These are phyloP conservation scores for Phoma herbarum DNA, from an alignment of 2,329 filamentous ascomycete species.

Conservation along the genomic window DNA sequence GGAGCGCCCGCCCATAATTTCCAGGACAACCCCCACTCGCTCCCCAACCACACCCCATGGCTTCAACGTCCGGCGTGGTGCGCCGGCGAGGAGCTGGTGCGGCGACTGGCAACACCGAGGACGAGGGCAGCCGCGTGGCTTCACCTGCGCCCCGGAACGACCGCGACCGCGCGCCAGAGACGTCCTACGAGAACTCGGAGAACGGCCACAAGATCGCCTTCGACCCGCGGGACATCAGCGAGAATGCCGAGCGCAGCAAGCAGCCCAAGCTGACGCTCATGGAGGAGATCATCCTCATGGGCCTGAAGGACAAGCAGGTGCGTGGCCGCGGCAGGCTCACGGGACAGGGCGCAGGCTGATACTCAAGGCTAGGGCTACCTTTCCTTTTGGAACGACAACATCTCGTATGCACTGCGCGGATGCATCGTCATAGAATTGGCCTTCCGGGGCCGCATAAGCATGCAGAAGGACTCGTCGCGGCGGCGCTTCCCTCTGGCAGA, in stretches of 20 bases:
- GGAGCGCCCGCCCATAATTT: conserved; percentile 45
- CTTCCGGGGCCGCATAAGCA: conserved; percentile 94
- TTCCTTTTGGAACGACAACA: conserved; percentile 99
- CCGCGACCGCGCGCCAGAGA: conserved; percentile 70
- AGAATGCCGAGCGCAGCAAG: conserved; percentile 94
- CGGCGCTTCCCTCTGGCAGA: conserved; percentile 93
- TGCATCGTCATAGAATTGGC: conserved; percentile 98
- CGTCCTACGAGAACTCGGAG: conserved; percentile 87
- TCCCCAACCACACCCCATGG: conserved; percentile 59
- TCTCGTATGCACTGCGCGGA: conserved; percentile 94
- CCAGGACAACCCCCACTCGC: conserved; percentile 40
- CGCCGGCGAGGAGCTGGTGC: conserved; percentile 71
- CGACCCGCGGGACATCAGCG: conserved; percentile 95
- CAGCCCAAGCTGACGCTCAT: conserved; percentile 98
- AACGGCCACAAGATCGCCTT: conserved; percentile 99
- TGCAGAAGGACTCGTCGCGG: conserved; percentile 95
- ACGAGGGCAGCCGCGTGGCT: conserved; percentile 70
- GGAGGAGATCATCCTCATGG: conserved; percentile 96
- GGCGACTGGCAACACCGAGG: conserved; percentile 60
- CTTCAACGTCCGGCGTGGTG: conserved; percentile 76
- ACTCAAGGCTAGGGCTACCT: conserved; percentile 78
- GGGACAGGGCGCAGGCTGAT: conserved; percentile 30
- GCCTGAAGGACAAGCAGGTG: conserved; percentile 98
- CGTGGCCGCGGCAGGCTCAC: conserved; percentile 38
- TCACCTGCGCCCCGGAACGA: conserved; percentile 71